Conservation (phyloP, 2,329 filamentous ascomycete genomes). For the Fusarium palustre region DNA sequence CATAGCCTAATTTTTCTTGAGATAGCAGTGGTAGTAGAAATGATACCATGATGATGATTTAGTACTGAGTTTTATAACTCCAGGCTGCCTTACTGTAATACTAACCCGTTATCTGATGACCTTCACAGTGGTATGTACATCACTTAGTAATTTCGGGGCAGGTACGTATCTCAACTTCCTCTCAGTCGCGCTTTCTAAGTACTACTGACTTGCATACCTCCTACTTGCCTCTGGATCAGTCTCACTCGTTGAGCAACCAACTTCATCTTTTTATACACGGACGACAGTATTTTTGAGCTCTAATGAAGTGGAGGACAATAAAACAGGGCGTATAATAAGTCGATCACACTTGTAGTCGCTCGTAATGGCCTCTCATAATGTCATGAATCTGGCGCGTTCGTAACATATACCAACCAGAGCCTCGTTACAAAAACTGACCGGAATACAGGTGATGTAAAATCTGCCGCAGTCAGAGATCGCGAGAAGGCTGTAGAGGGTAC, state of each 20-base stretch:
- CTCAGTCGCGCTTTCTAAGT: constrained; percentile 16
- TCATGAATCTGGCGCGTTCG: constrained; percentile 53
- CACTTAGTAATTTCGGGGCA: not conserved
- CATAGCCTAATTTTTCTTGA: too few species aligned
- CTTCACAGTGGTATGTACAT: too few species aligned
- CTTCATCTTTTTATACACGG: not conserved
- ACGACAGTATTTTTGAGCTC: constrained; percentile 7
- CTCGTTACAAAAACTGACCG: constrained; percentile 22
- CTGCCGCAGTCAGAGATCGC: constrained; percentile 53
- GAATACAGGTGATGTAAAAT: constrained; percentile 51
- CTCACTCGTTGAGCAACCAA: not conserved
- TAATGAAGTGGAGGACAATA: not conserved
- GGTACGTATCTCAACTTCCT: not conserved
- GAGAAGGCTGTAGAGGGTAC: constrained; percentile 58
- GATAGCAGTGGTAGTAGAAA: too few species aligned
- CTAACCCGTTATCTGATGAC: too few species aligned
- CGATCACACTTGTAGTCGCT: constrained; percentile 21
- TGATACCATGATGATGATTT: too few species aligned
- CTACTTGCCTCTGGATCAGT: not conserved
- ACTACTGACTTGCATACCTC: not conserved
- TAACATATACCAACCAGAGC: constrained; percentile 10
- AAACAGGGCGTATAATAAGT: constrained; percentile 3
- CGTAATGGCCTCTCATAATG: constrained; percentile 52
- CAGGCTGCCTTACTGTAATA: too few species aligned
- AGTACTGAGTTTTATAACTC: too few species aligned